Percentiles rank a stretch among this genome's conserved stretches.
These are phyloP conservation scores for Neurospora sp. DNA, from an alignment of 495 filamentous ascomycete species.

Conservation along the genomic window DNA sequence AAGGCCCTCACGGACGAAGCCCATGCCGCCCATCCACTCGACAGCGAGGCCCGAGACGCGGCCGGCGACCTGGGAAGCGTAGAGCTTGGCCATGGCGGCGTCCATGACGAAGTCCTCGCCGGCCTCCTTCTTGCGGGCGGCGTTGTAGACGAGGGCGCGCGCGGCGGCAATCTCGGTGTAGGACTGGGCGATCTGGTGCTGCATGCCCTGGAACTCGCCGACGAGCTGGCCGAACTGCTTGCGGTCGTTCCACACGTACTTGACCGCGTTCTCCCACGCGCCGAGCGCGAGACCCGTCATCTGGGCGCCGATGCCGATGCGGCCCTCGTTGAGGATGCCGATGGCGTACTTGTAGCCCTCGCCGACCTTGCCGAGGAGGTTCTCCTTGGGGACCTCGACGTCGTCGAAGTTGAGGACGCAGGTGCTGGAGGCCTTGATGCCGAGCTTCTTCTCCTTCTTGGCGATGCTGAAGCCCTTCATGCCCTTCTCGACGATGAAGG, in stretches of 20 bases:
- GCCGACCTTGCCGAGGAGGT: slow-evolving; percentile 78
- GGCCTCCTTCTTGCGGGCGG: slow-evolving; percentile 94
- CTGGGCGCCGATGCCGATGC: slow-evolving; percentile 95
- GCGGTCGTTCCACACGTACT: slow-evolving; percentile 87
- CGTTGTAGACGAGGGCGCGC: slow-evolving; percentile 89
- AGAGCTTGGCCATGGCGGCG: slow-evolving; percentile 98
- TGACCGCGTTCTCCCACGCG: slow-evolving; percentile 90
- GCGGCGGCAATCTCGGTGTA: slow-evolving; percentile 90
- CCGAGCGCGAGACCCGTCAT: slow-evolving; percentile 97
- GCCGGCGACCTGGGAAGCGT: slow-evolving; percentile 84
- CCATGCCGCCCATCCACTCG: slow-evolving; percentile 99
- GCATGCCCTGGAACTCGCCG: slow-evolving; percentile 97
- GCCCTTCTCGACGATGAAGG: slow-evolving; percentile 88
- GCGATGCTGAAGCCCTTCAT: slow-evolving; percentile 86
- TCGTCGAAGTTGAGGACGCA: slow-evolving; percentile 98
- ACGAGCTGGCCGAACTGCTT: slow-evolving; percentile 92
- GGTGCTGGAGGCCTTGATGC: slow-evolving; percentile 88
- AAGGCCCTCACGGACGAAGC: slow-evolving; percentile 88
- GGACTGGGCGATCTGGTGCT: slow-evolving; percentile 94
- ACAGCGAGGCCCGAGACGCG: slow-evolving; percentile 77
- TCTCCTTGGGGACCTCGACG: slow-evolving; percentile 76
- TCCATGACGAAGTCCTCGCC: slow-evolving; percentile 91
- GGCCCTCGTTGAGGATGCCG: slow-evolving; percentile 88
- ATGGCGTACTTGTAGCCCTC: slow-evolving; percentile 98
- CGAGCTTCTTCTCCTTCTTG: slow-evolving; percentile 99